Evolutionary conservation across 768 basidiomycete genomes (phyloP).

Genomic region (Suillus ampliporus): DNA sequence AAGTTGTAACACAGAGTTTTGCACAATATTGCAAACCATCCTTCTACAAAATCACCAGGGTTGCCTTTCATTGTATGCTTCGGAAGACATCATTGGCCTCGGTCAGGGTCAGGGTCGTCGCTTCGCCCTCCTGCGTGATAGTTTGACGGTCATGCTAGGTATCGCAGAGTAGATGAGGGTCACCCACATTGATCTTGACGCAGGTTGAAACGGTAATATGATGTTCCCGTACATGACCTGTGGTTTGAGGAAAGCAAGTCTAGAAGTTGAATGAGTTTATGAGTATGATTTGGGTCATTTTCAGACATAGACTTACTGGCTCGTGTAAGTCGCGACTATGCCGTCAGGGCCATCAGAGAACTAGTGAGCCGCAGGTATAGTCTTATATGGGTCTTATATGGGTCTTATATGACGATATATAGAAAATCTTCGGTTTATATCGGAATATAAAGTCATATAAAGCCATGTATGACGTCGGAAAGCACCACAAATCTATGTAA

Average conservation of each 20-base stretch:
- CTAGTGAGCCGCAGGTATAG: too few species aligned
- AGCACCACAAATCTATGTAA: too few species aligned
- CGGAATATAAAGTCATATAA: too few species aligned
- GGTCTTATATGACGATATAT: too few species aligned
- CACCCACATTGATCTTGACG: neutral
- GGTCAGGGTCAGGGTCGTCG: neutral
- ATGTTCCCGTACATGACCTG: neutral
- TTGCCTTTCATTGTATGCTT: conserved; percentile 44
- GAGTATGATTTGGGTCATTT: neutral
- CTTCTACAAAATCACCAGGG: conserved; percentile 3
- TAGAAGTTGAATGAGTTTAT: neutral
- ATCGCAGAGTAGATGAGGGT: too few species aligned
- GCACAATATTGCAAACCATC: neutral
- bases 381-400: too few species aligned
- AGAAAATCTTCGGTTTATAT: too few species aligned
- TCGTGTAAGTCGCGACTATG: neutral
- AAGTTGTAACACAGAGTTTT: neutral
- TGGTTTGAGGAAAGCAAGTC: neutral
- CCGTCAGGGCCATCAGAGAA: neutral
- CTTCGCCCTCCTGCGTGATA: neutral
- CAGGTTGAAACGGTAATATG: neutral
- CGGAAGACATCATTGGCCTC: conserved; percentile 4
- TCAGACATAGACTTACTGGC: neutral
- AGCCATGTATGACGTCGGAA: too few species aligned
- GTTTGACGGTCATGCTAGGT: neutral